phyloP scores from a whole-genome alignment of 192 early-diverging fungal genomes.

The Gonapodya prolifera region DNA sequence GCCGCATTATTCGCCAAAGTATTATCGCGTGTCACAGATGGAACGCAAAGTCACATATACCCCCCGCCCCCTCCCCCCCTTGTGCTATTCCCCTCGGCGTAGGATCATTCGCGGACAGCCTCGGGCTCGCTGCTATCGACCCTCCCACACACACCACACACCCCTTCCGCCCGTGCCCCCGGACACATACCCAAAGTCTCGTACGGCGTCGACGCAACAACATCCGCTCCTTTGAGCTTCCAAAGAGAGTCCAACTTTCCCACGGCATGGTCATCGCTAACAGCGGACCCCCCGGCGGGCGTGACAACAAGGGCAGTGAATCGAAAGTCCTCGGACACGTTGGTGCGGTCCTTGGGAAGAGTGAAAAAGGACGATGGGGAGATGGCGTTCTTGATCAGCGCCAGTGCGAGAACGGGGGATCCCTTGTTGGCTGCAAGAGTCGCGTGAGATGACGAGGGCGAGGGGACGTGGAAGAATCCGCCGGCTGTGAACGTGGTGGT shows the following conservation, averaged over 20 bases:
- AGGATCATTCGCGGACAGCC: too few species aligned
- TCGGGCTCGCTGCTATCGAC: too few species aligned
- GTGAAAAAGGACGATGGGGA: neutral
- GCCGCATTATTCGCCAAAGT: too few species aligned
- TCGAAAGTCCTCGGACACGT: neutral
- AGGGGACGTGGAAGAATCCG: neutral
- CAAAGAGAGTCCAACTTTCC: neutral
- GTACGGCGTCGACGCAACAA: neutral
- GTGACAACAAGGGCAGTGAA: neutral
- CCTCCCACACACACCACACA: too few species aligned
- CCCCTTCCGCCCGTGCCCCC: too few species aligned
- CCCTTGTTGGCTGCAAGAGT: neutral
- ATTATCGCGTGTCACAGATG: too few species aligned
- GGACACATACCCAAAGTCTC: neutral
- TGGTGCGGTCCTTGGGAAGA: neutral
- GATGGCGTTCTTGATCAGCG: neutral
- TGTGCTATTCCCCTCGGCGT: too few species aligned
- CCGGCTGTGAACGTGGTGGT: neutral
- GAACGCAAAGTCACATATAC: too few species aligned
- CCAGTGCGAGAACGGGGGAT: neutral
- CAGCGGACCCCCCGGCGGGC: neutral
- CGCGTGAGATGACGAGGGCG: neutral
- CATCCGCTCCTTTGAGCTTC: neutral
- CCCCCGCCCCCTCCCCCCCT: too few species aligned
- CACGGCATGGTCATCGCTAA: neutral